Conservation (phyloP, 1,284 basidiomycete genomes). For the Ceratobasidium sp. region DNA sequence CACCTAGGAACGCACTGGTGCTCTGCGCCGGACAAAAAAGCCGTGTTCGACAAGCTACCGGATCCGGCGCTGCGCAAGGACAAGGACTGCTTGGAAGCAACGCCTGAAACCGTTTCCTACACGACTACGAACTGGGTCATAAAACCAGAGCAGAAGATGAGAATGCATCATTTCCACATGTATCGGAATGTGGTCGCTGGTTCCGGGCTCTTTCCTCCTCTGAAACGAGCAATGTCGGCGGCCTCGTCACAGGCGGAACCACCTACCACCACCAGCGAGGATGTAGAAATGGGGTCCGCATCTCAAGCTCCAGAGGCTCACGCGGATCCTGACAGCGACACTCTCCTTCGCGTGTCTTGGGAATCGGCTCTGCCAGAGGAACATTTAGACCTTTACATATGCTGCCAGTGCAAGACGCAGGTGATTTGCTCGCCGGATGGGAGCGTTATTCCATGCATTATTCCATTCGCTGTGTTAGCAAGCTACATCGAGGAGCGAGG, state of each 20-base stretch:
- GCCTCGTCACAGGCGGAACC: neutral
- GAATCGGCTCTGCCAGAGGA: slow-evolving; percentile 60
- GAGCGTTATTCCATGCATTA: slow-evolving; percentile 68
- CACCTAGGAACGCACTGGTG: slow-evolving; percentile 62
- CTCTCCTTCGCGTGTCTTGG: slow-evolving; percentile 56
- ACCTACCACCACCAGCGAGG: slow-evolving; percentile 65
- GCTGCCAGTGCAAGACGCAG: slow-evolving; percentile 81
- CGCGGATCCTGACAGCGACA: slow-evolving; percentile 64
- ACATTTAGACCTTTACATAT: slow-evolving; percentile 77
- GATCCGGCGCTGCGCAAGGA: slow-evolving; percentile 33
- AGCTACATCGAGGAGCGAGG: slow-evolving; percentile 58
- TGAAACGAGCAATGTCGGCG: slow-evolving; percentile 44
- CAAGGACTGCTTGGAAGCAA: slow-evolving; percentile 51
- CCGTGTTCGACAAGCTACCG: slow-evolving; percentile 26
- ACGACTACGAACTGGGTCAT: slow-evolving; percentile 61
- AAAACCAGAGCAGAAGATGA: slow-evolving; percentile 64
- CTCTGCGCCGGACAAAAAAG: slow-evolving; percentile 25
- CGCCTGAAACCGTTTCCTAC: slow-evolving; percentile 57
- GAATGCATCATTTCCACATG: slow-evolving; percentile 81
- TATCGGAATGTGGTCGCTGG: slow-evolving; percentile 75
- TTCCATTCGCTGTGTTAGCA: slow-evolving; percentile 65
- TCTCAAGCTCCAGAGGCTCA: slow-evolving; percentile 48
- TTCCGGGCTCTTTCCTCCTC: slow-evolving; percentile 69
- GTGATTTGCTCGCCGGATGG: slow-evolving; percentile 67
- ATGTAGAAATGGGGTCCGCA: slow-evolving; percentile 51